Conservation (phyloP, 192 early-diverging fungal genomes). For the Mortierella alpina region DNA sequence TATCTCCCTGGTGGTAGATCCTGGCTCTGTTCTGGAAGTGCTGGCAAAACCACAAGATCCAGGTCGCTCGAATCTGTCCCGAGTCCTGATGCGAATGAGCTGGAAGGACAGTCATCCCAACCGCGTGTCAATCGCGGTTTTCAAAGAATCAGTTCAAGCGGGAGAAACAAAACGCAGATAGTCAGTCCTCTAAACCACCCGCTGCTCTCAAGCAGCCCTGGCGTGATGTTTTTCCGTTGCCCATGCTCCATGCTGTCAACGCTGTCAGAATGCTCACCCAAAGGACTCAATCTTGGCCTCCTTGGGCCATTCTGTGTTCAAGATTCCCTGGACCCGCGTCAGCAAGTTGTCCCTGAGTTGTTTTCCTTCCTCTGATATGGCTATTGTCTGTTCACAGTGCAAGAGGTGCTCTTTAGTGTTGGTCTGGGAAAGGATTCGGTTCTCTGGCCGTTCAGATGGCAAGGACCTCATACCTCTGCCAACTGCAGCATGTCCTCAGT, state of each 20-base stretch:
- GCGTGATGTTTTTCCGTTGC: too few species aligned
- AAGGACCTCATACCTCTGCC: conserved; percentile 14
- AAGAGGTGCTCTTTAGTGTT: not conserved
- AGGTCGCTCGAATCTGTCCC: conserved; percentile 44
- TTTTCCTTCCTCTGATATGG: conserved; percentile 27
- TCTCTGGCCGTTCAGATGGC: too few species aligned
- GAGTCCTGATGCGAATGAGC: conserved; percentile 52
- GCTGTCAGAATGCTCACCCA: conserved; percentile 17
- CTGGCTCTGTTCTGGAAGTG: conserved; percentile 42
- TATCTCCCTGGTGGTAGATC: conserved; percentile 29
- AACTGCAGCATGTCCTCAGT: conserved; percentile 37
- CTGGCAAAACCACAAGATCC: conserved; percentile 45
- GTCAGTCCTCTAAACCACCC: conserved; percentile 4
- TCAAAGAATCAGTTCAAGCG: too few species aligned
- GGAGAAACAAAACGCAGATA: not conserved
- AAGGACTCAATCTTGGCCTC: conserved; percentile 46
- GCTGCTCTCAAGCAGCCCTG: too few species aligned
- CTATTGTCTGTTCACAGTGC: conserved; percentile 9
- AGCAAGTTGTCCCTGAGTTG: conserved; percentile 42
- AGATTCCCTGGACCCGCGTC: conserved; percentile 46
- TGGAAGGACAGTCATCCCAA: conserved; percentile 1
- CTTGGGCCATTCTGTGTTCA: conserved; percentile 52
- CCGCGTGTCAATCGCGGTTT: not conserved
- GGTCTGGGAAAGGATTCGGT: not conserved
- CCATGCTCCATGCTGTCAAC: not conserved